Conservation (phyloP, 2,329 filamentous ascomycete genomes). For the Paecilomyces variotii region DNA sequence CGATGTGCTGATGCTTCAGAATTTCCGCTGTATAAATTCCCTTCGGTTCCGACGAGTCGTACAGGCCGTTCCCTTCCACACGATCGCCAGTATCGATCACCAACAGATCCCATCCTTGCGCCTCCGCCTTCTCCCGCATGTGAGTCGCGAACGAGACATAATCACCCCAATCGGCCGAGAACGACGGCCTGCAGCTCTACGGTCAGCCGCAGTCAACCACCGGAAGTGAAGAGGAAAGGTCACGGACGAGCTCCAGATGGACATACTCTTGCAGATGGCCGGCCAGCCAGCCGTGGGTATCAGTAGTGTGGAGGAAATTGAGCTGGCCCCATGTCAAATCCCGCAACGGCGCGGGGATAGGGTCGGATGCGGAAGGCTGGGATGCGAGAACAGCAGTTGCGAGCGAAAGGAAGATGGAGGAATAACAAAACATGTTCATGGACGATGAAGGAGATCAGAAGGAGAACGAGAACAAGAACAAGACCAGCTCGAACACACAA, state of each 20-base stretch:
- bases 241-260: neutral
- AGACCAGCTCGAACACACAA: neutral
- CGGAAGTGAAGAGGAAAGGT: constrained; percentile 6
- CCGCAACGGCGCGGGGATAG: constrained; percentile 72
- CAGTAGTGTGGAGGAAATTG: constrained; percentile 95
- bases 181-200: constrained; percentile 57
- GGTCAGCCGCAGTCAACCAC: constrained; percentile 10
- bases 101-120: constrained; percentile 72
- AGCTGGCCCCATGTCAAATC: constrained; percentile 85
- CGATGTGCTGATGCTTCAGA: constrained; percentile 71
- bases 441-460: neutral
- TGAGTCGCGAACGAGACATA: constrained; percentile 88
- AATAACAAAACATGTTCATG: constrained; percentile 4
- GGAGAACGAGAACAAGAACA: neutral
- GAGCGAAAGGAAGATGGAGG: constrained; percentile 13
- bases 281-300: constrained; percentile 92
- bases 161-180: constrained; percentile 95
- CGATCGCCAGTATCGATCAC: constrained; percentile 92
- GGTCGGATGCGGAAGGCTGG: constrained; percentile 73
- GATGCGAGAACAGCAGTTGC: constrained; percentile 37
- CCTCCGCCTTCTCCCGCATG: constrained; percentile 70
- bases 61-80: constrained; percentile 89
- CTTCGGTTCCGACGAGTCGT: constrained; percentile 81
- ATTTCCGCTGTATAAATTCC: constrained; percentile 86
- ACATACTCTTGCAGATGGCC: constrained; percentile 83